Base-by-base conservation (phyloP, 306 rosid genomes). In the Quercus aquifolioides region DNA sequence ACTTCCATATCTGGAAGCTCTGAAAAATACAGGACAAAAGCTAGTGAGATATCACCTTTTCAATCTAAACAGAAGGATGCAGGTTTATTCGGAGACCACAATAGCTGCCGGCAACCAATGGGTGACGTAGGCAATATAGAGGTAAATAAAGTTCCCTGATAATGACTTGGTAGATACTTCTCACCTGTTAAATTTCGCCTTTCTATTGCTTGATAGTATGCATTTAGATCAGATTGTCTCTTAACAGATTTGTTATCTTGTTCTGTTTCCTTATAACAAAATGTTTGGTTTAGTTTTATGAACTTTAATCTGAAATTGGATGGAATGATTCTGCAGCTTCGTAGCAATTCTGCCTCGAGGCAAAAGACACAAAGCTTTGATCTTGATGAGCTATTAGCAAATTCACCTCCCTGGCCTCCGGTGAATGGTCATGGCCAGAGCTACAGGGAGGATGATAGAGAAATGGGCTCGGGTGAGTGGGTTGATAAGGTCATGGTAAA, bases 401-500 rank as follows among this genome's bases (percentile, higher is more conserved):
- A 87, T 71, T 94, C 99, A 52, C 97, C 99, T 54, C 91, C 94
- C 41, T 94, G 97, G 97, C 97, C 97, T 26, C 97, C 97, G 1
- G 91, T 86, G 63, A 90, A 81, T 28, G 80, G 87, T 82, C 92
- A 91, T 60, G 88, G 85, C 76, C 90, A 86, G 83, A 86, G 78
- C 88, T 79, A 72, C 54, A 80, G 78, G 59, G 98, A 94, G 57
- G 97, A 94, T n/a, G 97, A 92, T 62, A 90, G 63, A 79, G 98
- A 92, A 79, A 79, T 71, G 62, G 88, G 83, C 75, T 78, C 88
- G 0, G 97, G 95, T 11, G 95, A 92, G 54, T 94, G 99, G 99
- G 94, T 94, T 46, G 99, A 94, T 78, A 94, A 94, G 83, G 99
- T 94, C 49, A 94, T 94, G 98, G 98, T 94, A 76, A 94, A 94